A percentile compares a stretch with the other conserved stretches of the same genome.
Conservation (phyloP, 768 basidiomycete species). For the Tylopilus sp. region DNA sequence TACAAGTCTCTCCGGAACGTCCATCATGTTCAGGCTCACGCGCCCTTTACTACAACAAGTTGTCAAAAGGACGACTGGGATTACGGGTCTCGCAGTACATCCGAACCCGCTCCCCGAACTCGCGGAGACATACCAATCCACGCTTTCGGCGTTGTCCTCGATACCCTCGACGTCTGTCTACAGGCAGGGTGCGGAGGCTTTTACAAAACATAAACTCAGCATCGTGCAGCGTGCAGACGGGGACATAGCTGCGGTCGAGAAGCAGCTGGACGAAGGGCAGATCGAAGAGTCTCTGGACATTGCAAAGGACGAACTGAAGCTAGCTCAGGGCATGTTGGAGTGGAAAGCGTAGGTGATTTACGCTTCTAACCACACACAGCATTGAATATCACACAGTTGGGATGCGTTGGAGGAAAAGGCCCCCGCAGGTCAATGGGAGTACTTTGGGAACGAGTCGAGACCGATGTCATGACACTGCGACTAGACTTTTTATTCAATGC, state of each 20-base stretch:
- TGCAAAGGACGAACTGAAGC: slow-evolving; percentile 75
- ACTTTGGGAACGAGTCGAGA: slow-evolving; percentile 55
- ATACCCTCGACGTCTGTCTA: slow-evolving; percentile 87
- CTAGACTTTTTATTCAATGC: background rate
- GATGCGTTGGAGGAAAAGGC: slow-evolving; percentile 83
- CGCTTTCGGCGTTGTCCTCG: slow-evolving; percentile 61
- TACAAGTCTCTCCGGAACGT: slow-evolving; percentile 17
- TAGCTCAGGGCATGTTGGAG: slow-evolving; percentile 82
- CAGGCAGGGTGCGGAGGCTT: slow-evolving; percentile 82
- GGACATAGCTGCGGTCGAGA: slow-evolving; percentile 66
- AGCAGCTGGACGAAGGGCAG: slow-evolving; percentile 74
- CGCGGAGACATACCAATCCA: slow-evolving; percentile 69
- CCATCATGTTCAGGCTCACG: slow-evolving; percentile 70
- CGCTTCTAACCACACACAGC: background rate
- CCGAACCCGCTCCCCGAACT: slow-evolving; percentile 81
- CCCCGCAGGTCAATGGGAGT: slow-evolving; percentile 84
- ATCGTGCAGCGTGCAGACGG: slow-evolving; percentile 68
- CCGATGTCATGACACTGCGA: slow-evolving; percentile 33
- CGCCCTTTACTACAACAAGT: slow-evolving; percentile 64
- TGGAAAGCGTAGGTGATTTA: slow-evolving; percentile 84
- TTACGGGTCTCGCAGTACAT: slow-evolving; percentile 82
- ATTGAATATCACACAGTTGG: slow-evolving; percentile 54
- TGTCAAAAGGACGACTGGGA: slow-evolving; percentile 78
- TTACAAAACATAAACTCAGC: slow-evolving; percentile 75
- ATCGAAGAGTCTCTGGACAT: slow-evolving; percentile 84